A percentile compares a stretch with the other conserved stretches of the same genome.
phyloP scores from a whole-genome alignment of 371 early-diverging fungal species.

The Mortierella sp. region DNA sequence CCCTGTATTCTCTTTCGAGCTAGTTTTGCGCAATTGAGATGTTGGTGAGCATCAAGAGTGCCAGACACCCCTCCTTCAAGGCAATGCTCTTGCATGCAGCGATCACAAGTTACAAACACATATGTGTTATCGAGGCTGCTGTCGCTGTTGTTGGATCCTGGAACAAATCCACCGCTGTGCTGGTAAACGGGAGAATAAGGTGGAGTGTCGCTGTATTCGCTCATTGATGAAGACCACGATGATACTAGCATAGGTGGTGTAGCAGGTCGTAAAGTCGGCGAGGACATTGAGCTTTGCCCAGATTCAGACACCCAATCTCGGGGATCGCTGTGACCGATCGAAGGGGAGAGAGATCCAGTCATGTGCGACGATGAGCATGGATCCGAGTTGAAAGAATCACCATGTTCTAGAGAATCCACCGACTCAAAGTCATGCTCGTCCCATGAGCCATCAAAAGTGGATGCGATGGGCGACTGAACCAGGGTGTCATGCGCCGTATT shows the following conservation, averaged over 20 bases:
- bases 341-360: too few species aligned
- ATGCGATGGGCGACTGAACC: too few species aligned
- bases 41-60: neutral
- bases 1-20: neutral
- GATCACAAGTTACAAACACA: neutral
- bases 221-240: neutral
- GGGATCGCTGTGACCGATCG: too few species aligned
- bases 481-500: neutral
- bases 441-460: too few species aligned
- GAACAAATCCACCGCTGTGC: neutral
- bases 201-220: neutral
- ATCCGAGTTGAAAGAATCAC: too few species aligned
- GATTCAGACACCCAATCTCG: neutral
- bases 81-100: neutral
- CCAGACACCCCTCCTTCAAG: neutral
- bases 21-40: neutral
- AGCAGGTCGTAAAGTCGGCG: neutral
- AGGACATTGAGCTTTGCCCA: neutral
- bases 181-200: neutral
- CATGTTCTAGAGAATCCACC: too few species aligned
- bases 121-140: neutral
- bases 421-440: too few species aligned
- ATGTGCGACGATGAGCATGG: too few species aligned
- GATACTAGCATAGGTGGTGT: neutral
- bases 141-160: neutral